These are phyloP conservation scores for Raphidocelis subcapitata DNA, from an alignment of 139 green algal species.

Conservation along the genomic window DNA sequence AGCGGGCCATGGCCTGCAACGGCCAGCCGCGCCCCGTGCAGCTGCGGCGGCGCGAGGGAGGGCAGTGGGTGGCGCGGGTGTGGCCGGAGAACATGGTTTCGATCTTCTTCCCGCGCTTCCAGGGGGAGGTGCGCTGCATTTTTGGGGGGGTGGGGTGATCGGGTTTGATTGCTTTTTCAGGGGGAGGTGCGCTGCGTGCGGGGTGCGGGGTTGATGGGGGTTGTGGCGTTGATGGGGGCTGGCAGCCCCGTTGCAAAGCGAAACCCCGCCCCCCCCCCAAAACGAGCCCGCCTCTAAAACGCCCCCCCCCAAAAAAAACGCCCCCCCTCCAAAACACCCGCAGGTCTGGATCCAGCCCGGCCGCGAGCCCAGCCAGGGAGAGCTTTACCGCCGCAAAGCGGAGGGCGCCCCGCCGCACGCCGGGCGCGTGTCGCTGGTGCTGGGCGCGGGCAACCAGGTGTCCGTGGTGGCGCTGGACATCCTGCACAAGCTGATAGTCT, in stretches of 20 bases:
- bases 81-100: slow-evolving; percentile 8
- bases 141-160: too few species aligned
- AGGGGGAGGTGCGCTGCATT: slow-evolving; percentile 54
- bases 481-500: slow-evolving; percentile 61
- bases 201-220: too few species aligned
- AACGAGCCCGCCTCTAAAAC: too few species aligned
- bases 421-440: slow-evolving; percentile 54
- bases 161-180: too few species aligned
- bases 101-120: slow-evolving; percentile 35
- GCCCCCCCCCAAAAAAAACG: too few species aligned
- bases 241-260: too few species aligned
- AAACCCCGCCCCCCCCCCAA: too few species aligned
- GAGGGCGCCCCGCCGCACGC: background rate
- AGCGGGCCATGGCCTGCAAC: slow-evolving; percentile 43
- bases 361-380: slow-evolving; percentile 53
- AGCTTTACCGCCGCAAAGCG: slow-evolving; percentile 46
- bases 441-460: slow-evolving; percentile 60
- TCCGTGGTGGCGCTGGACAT: slow-evolving; percentile 41
- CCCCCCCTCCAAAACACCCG: too few species aligned
- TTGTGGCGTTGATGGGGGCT: too few species aligned
- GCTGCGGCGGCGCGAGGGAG: slow-evolving; percentile 8
- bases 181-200: too few species aligned
- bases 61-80: slow-evolving; percentile 28
- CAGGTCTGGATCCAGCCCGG: slow-evolving; percentile 80
- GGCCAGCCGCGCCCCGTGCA: slow-evolving; percentile 27